A percentile compares a stretch with the other conserved stretches of the same genome.
These are phyloP conservation scores for Colletotrichum tanaceti DNA, from an alignment of 2,329 filamentous ascomycete species.

Conservation along the genomic window DNA sequence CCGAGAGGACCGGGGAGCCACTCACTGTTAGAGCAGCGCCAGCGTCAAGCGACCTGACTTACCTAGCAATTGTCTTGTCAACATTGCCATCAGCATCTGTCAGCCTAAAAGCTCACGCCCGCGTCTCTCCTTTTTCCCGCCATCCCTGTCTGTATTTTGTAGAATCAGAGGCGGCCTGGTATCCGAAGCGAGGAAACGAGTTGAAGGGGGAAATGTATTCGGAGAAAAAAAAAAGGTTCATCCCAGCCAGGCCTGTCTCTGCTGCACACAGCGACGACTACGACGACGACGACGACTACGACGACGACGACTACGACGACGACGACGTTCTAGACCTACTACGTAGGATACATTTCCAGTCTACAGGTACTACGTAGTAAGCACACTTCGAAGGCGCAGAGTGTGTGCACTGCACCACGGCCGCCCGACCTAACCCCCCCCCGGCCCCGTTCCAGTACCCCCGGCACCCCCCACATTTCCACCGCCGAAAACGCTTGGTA, in stretches of 20 bases:
- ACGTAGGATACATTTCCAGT: no score
- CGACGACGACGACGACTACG: neutral
- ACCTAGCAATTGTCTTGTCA: no score
- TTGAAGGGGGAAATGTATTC: no score
- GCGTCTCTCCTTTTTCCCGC: no score
- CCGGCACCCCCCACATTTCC: slow-evolving; percentile 36
- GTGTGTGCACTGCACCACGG: neutral
- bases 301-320: neutral
- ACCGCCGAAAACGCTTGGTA: slow-evolving; percentile 35
- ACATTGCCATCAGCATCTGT: slow-evolving; percentile 5
- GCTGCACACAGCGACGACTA: neutral
- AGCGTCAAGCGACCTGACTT: neutral
- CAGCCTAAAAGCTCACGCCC: slow-evolving; percentile 2
- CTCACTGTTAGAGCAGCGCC: neutral
- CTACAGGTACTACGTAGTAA: no score
- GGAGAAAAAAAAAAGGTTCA: no score
- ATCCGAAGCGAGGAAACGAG: neutral
- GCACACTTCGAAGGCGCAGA: neutral
- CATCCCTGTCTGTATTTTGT: no score
- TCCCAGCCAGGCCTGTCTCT: slow-evolving; percentile 3
- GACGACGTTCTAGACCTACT: neutral
- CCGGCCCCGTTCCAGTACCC: slow-evolving; percentile 28
- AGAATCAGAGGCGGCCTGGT: neutral
- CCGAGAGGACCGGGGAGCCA: slow-evolving; percentile 6
- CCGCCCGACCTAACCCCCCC: slow-evolving; percentile 16